Conservation (phyloP, 1,284 basidiomycete species). For the Thelephora terrestris region DNA sequence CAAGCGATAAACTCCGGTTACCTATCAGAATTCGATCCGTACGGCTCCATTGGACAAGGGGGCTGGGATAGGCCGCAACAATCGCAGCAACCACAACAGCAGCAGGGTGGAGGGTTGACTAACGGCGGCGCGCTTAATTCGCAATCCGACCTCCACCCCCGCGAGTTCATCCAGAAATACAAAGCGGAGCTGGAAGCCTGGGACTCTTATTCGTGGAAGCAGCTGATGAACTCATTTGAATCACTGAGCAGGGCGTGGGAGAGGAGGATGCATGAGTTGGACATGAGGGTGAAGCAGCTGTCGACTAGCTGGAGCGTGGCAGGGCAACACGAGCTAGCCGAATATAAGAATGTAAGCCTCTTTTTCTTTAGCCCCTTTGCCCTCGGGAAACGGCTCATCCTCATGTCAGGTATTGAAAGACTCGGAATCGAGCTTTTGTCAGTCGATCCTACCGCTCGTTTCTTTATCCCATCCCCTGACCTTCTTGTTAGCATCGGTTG, state of each 20-base stretch:
- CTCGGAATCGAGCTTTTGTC: slow-evolving; percentile 24
- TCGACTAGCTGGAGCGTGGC: slow-evolving; percentile 7
- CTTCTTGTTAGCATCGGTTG: slow-evolving; percentile 20
- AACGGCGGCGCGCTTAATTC: slow-evolving; percentile 5
- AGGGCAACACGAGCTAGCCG: slow-evolving; percentile 20
- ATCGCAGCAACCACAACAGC: slow-evolving; percentile 2
- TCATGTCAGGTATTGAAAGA: slow-evolving; percentile 23
- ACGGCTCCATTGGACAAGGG: slow-evolving; percentile 7
- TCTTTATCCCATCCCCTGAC: not conserved
- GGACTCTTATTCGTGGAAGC: slow-evolving; percentile 29
- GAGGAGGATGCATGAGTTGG: slow-evolving; percentile 21
- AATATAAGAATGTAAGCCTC: slow-evolving; percentile 21
- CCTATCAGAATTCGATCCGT: slow-evolving; percentile 28
- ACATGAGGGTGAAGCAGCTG: slow-evolving; percentile 19
- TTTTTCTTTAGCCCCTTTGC: not conserved
- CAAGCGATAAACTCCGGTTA: slow-evolving; percentile 15
- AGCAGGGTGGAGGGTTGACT: slow-evolving; percentile 1
- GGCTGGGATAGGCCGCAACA: slow-evolving; percentile 3
- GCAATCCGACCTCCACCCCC: slow-evolving; percentile 21
- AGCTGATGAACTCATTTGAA: slow-evolving; percentile 26
- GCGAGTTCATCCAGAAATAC: slow-evolving; percentile 26
- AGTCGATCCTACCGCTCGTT: slow-evolving; percentile 4
- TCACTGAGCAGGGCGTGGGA: slow-evolving; percentile 25
- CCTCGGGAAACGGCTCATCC: not conserved
- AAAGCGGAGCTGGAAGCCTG: slow-evolving; percentile 28